Percentiles rank a stretch among this genome's conserved stretches.
Conservation (phyloP, 163 green algal species). For the Scenedesmus sp. region DNA sequence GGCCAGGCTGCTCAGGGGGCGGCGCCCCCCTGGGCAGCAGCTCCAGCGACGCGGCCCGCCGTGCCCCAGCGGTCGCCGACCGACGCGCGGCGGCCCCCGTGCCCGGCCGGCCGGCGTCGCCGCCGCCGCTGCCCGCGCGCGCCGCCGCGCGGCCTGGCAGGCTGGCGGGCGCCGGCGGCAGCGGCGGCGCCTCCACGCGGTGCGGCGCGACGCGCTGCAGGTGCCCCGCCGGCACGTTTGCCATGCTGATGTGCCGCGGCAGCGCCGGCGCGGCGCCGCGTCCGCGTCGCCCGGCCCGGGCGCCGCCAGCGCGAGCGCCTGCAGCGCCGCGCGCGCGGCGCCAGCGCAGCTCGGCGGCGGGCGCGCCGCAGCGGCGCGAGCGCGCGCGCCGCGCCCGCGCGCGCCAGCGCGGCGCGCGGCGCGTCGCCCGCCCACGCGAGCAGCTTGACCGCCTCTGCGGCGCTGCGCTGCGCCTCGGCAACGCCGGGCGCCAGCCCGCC, state of each 20-base stretch:
- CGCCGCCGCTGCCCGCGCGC: too few species aligned
- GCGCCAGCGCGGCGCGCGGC: background rate
- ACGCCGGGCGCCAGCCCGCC: background rate
- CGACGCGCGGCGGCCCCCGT: too few species aligned
- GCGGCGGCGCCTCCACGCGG: background rate
- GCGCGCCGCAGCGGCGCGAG: conserved; percentile 11
- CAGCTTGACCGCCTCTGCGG: conserved; percentile 27
- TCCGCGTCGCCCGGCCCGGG: background rate
- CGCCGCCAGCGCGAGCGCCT: conserved; percentile 3
- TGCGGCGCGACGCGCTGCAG: conserved; percentile 19
- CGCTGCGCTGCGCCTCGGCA: background rate
- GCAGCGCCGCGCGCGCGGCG: conserved; percentile 8
- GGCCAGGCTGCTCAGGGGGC: too few species aligned
- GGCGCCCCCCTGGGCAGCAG: too few species aligned
- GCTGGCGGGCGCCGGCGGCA: conserved; percentile 8
- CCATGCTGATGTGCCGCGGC: conserved; percentile 9
- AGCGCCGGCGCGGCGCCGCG: background rate
- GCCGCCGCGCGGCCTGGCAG: too few species aligned
- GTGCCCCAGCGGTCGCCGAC: too few species aligned
- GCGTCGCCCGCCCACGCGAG: conserved; percentile 18
- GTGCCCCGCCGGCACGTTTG: conserved; percentile 18
- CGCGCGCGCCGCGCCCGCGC: background rate
- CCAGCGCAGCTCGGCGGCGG: conserved; percentile 1
- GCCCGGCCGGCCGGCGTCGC: too few species aligned
- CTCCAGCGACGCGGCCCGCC: too few species aligned